These are phyloP conservation scores for Bombardia bombarda DNA, from an alignment of 495 filamentous ascomycete genomes.

Conservation along the genomic window DNA sequence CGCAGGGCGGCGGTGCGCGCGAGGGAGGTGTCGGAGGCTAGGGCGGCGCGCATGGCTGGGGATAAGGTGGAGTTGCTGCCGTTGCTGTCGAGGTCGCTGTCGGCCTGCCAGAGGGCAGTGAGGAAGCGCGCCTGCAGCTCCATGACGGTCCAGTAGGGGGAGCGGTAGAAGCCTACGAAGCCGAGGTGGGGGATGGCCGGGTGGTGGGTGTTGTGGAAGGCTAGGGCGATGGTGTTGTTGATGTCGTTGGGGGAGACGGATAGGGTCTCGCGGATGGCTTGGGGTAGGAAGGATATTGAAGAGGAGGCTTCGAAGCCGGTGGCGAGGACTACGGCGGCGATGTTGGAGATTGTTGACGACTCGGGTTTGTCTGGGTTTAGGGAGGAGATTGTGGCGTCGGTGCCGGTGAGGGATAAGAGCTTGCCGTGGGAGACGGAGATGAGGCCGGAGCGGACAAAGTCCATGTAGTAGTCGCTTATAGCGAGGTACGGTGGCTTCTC, in stretches of 20 bases:
- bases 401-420: constrained; percentile 20
- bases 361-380: too few species aligned
- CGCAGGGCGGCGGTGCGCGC: constrained; percentile 35
- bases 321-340: constrained; percentile 63
- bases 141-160: constrained; percentile 80
- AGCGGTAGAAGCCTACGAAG: constrained; percentile 81
- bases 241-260: constrained; percentile 45
- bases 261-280: constrained; percentile 45
- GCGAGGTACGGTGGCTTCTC: constrained; percentile 52
- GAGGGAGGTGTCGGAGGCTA: constrained; percentile 35
- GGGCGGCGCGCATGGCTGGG: constrained; percentile 15
- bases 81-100: too few species aligned
- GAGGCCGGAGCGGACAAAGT: constrained; percentile 58
- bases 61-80: constrained; percentile 14
- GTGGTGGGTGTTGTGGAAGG: constrained; percentile 56
- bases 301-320: constrained; percentile 64
- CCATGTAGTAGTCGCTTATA: constrained; percentile 61
- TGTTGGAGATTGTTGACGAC: constrained; percentile 35
- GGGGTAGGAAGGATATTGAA: constrained; percentile 53
- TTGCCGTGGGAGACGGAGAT: constrained; percentile 47
- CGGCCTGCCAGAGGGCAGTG: constrained; percentile 33
- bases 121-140: constrained; percentile 77
- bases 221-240: constrained; percentile 61
- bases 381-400: constrained; percentile 27
- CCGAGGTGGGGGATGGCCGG: constrained; percentile 54